Base-by-base conservation (phyloP, 176 grass and related monocot genomes). In the Phoenix roebelenii region DNA sequence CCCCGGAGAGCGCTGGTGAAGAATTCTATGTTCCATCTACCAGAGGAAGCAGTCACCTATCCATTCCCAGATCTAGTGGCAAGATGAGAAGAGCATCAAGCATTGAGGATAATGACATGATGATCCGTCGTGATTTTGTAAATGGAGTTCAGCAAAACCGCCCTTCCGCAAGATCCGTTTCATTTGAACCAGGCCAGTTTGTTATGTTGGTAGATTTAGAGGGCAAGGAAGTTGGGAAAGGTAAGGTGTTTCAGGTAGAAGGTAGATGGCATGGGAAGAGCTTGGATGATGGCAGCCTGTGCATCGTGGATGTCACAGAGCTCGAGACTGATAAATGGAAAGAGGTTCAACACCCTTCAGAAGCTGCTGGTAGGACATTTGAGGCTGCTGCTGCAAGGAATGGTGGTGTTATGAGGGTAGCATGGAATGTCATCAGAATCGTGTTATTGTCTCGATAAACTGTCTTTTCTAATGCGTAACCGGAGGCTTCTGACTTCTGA, bases 261-360 rank as follows among this genome's bases (percentile, higher is more conserved):
- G 79, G 83, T 29, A 74, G 69, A 51, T 61, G 55, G 17, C 82
- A 83, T 23, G 76, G 73, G 19, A 95, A 74, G 68, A 77, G 52
- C 69, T 61, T 79, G 49, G 7, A 15, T 0, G 79, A 89, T 32
- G 65, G 62, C 15, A 59, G 57, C 3, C 23, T 64, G 16, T 89
- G 82, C 20, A 19, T 83, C 1, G 50, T 95, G 0, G 85, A 95
- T 56, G 53, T 95, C 50, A 89, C 52, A 0, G 76, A 95, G 49
- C 79, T 95, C 49, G 84, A 83, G 75, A 81, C 72, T 15, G 85
- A 86, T 58, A 89, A 75, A n/a, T 85, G 73, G 72, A 83, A 67
- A 63, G 85, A 89, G 66, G 67, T 95, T 19, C 86, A 81, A 4
- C 74, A 95, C 71, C 90, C 85, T 3, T 86, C 85, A 0, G 83